Percentiles rank a stretch among this genome's conserved stretches.
Conservation (phyloP, 2,329 filamentous ascomycete species). For the Xylariaceae sp. region DNA sequence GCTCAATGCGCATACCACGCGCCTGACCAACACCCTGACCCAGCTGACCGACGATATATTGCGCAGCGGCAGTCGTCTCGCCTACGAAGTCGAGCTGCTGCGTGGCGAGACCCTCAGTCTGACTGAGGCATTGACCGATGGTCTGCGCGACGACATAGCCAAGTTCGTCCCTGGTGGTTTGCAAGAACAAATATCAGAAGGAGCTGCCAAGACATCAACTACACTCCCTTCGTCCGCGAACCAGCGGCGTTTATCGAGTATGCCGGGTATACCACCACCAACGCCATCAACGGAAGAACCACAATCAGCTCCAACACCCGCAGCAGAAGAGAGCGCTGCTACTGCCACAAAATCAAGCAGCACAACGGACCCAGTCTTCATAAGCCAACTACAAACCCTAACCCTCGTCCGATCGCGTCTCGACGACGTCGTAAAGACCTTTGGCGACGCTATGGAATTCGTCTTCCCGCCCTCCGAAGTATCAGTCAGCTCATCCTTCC, state of each 20-base stretch:
- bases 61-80: slow-evolving; percentile 78
- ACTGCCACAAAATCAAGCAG: too few species aligned
- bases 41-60: slow-evolving; percentile 93
- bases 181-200: slow-evolving; percentile 27
- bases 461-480: slow-evolving; percentile 84
- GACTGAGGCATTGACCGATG: slow-evolving; percentile 71
- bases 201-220: slow-evolving; percentile 8
- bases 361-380: slow-evolving; percentile 58
- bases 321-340: slow-evolving; percentile 15
- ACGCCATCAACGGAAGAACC: slow-evolving; percentile 11
- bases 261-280: slow-evolving; percentile 16
- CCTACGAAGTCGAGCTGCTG: slow-evolving; percentile 91
- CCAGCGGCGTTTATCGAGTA: slow-evolving; percentile 24
- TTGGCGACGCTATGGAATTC: slow-evolving; percentile 95
- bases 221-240: slow-evolving; percentile 14
- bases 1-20: slow-evolving; percentile 81
- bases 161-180: slow-evolving; percentile 63
- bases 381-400: slow-evolving; percentile 76
- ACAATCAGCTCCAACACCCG: background rate
- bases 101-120: slow-evolving; percentile 84
- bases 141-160: slow-evolving; percentile 65
- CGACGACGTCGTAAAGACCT: slow-evolving; percentile 83
- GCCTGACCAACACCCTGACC: slow-evolving; percentile 76
- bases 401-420: slow-evolving; percentile 79
- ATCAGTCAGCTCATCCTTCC: slow-evolving; percentile 77